Conservation (phyloP, 1,284 basidiomycete genomes). For the Cryptococcus deneoformans region DNA sequence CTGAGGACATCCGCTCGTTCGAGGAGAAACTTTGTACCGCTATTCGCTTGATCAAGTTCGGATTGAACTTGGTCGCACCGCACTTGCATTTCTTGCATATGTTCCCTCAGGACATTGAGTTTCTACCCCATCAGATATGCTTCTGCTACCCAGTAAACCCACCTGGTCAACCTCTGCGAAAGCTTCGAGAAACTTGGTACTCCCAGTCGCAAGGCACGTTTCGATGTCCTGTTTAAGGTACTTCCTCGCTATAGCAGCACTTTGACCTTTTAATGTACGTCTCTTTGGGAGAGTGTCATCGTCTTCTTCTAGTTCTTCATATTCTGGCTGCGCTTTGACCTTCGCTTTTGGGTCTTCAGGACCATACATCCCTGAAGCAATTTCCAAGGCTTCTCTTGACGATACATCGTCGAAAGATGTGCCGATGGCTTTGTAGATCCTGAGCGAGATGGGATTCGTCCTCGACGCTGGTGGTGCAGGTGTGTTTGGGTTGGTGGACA, state of each 20-base stretch:
- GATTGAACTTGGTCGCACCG: slow-evolving; percentile 78
- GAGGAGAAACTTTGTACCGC: slow-evolving; percentile 75
- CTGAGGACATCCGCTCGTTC: slow-evolving; percentile 80
- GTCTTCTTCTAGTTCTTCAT: slow-evolving; percentile 8
- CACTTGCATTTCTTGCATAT: slow-evolving; percentile 72
- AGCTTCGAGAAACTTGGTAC: slow-evolving; percentile 72
- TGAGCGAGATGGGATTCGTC: slow-evolving; percentile 64
- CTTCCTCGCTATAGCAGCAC: slow-evolving; percentile 64
- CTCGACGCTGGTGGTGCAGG: slow-evolving; percentile 28
- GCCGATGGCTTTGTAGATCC: slow-evolving; percentile 84
- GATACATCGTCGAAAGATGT: slow-evolving; percentile 74
- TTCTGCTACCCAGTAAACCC: slow-evolving; percentile 29
- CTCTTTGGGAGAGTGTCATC: slow-evolving; percentile 13
- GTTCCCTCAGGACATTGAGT: slow-evolving; percentile 68
- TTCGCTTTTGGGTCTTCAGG: slow-evolving; percentile 24
- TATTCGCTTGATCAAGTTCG: slow-evolving; percentile 71
- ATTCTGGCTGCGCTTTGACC: slow-evolving; percentile 46
- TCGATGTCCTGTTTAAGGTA: slow-evolving; percentile 82
- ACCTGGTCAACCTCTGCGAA: slow-evolving; percentile 86
- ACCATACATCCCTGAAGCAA: slow-evolving; percentile 64
- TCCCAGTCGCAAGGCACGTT: slow-evolving; percentile 70
- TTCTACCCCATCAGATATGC: slow-evolving; percentile 56
- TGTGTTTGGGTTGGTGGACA: slow-evolving; percentile 3
- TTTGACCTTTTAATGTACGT: slow-evolving; percentile 36
- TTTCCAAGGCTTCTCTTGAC: slow-evolving; percentile 74